phyloP scores from a whole-genome alignment of 306 rosid genomes.

The Parietaria judaica region DNA sequence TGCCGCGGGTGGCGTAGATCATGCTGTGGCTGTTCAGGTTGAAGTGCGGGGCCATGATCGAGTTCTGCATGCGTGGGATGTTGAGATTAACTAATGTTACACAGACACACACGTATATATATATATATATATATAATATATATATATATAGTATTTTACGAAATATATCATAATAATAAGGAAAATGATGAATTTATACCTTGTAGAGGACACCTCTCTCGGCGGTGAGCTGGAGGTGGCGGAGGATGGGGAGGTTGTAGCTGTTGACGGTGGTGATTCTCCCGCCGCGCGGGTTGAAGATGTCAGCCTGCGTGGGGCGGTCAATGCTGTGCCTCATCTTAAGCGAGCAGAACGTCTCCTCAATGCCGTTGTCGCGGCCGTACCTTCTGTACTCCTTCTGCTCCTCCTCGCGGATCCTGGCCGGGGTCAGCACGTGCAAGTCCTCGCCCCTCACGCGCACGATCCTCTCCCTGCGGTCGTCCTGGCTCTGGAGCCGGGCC shows the following conservation, averaged over 20 bases:
- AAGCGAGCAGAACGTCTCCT: slow-evolving; percentile 22
- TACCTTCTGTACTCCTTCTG: neutral
- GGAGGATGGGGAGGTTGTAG: slow-evolving; percentile 22
- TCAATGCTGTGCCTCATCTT: slow-evolving; percentile 14
- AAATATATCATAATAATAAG: neutral
- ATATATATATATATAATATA: too few species aligned
- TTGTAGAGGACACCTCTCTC: slow-evolving; percentile 26
- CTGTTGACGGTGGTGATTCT: slow-evolving; percentile 16
- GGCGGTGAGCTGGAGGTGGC: slow-evolving; percentile 18
- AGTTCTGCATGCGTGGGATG: slow-evolving; percentile 30
- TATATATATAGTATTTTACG: too few species aligned
- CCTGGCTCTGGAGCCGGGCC: slow-evolving; percentile 22
- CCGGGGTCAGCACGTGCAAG: neutral
- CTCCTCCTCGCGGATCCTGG: slow-evolving; percentile 4
- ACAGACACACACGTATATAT: neutral
- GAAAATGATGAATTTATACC: neutral
- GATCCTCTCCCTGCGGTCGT: slow-evolving; percentile 20
- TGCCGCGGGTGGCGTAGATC: slow-evolving; percentile 32
- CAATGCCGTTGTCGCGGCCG: slow-evolving; percentile 12
- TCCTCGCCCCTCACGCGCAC: slow-evolving; percentile 15
- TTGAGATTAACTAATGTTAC: slow-evolving; percentile 12
- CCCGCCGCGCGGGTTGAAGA: slow-evolving; percentile 25
- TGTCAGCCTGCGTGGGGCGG: slow-evolving; percentile 15
- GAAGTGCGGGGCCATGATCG: slow-evolving; percentile 45
- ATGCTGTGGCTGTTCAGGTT: slow-evolving; percentile 42